phyloP scores from a whole-genome alignment of 2,329 filamentous ascomycete species.

The Aspergillus arachidicola region DNA sequence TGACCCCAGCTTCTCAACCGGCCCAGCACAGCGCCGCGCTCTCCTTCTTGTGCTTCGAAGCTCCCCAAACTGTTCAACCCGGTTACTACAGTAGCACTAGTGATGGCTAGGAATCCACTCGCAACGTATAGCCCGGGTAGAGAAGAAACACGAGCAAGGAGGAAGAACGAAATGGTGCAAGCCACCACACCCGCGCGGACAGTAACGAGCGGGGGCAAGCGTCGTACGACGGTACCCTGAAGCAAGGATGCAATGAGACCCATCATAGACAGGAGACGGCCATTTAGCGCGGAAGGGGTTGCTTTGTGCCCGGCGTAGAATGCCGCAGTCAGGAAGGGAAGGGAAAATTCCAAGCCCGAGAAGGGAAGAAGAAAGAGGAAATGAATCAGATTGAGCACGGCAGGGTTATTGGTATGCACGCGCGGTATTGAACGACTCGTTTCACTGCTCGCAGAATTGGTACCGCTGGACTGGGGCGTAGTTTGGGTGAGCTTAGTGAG shows the following conservation, averaged over 20 bases:
- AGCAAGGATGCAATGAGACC: constrained; percentile 89
- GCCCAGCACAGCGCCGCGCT: constrained; percentile 84
- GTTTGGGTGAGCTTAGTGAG: constrained; percentile 52
- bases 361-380: constrained; percentile 94
- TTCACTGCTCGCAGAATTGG: neutral
- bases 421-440: constrained; percentile 13
- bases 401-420: constrained; percentile 77
- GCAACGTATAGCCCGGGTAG: constrained; percentile 76
- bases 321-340: constrained; percentile 97
- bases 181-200: constrained; percentile 78
- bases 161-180: constrained; percentile 76
- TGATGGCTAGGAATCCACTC: constrained; percentile 81
- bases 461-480: constrained; percentile 22
- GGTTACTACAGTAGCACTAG: constrained; percentile 92
- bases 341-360: constrained; percentile 95
- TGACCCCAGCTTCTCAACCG: constrained; percentile 81
- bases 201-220: constrained; percentile 76
- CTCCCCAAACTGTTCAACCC: constrained; percentile 89
- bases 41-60: constrained; percentile 78
- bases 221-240: constrained; percentile 87
- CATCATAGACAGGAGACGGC: constrained; percentile 84
- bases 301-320: constrained; percentile 72
- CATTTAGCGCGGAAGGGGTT: constrained; percentile 70
- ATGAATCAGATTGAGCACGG: constrained; percentile 80
- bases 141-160: constrained; percentile 71